phyloP scores from a whole-genome alignment of 169 alveolate species.

The Plasmodium blacklocki region DNA sequence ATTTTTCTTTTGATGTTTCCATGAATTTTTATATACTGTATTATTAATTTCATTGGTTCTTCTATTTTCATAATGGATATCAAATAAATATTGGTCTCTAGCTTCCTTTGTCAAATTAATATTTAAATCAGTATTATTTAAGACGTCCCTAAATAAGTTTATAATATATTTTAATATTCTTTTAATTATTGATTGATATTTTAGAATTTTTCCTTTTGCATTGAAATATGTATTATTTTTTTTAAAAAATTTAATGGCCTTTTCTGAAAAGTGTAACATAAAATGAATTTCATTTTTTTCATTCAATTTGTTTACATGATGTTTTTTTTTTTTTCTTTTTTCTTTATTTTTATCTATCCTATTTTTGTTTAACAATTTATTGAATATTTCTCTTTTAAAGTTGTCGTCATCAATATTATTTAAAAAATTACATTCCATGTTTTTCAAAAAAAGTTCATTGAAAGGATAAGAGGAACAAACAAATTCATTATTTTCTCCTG shows the following conservation, averaged over 20 bases:
- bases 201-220: constrained; percentile 37
- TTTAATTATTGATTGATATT: constrained; percentile 63
- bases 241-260: constrained; percentile 67
- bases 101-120: constrained; percentile 5
- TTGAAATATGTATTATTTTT: constrained; percentile 45
- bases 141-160: constrained; percentile 62
- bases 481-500: not conserved
- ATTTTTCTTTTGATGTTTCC: not conserved
- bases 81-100: not conserved
- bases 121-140: constrained; percentile 70
- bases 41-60: not conserved
- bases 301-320: not conserved
- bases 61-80: not conserved
- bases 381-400: constrained; percentile 14
- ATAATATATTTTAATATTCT: constrained; percentile 48
- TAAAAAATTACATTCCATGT: not conserved
- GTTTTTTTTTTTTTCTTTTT: constrained; percentile 2
- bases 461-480: not conserved
- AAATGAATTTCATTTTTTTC: constrained; percentile 56
- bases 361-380: not conserved
- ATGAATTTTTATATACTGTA: not conserved
- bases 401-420: not conserved
- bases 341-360: not conserved
- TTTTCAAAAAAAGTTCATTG: not conserved
- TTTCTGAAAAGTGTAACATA: constrained; percentile 64